Conservation (phyloP, 1,139 yeast species). For the Debaryomycetaceae sp. region DNA sequence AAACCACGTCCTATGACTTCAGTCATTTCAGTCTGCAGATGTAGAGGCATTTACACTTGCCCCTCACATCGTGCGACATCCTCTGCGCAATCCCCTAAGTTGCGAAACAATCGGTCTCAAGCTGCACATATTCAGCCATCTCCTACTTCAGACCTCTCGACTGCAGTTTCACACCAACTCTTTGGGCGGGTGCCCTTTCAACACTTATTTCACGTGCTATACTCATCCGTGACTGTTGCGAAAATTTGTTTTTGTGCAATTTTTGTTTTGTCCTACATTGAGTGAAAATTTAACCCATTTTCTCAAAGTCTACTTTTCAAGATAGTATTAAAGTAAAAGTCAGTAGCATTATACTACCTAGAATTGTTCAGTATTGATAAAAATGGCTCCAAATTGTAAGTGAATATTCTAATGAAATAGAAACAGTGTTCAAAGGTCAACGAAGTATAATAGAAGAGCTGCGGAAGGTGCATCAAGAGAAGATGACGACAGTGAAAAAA, state of each 20-base stretch:
- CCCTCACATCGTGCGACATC: too few relatives aligned
- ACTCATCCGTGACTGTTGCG: not conserved
- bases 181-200: too few relatives aligned
- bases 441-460: not conserved
- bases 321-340: conserved; percentile 4
- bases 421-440: not conserved
- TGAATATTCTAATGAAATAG: conserved; percentile 1
- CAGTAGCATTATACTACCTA: conserved; percentile 7
- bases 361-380: conserved; percentile 12
- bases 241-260: conserved; percentile 3
- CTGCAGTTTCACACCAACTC: too few relatives aligned
- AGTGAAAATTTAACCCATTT: conserved; percentile 7
- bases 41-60: too few relatives aligned
- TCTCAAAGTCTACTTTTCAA: conserved; percentile 3
- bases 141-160: too few relatives aligned
- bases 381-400: conserved; percentile 30
- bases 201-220: conserved; percentile 1
- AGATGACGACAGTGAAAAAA: not conserved
- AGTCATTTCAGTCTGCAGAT: too few relatives aligned
- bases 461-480: not conserved
- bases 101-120: too few relatives aligned
- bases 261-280: conserved; percentile 2
- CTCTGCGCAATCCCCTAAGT: too few relatives aligned
- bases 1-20: too few relatives aligned
- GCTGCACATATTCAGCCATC: too few relatives aligned